A percentile compares a stretch with the other conserved stretches of the same genome.
Conservation (phyloP, 139 green algal genomes). For the Eudorina sp. region DNA sequence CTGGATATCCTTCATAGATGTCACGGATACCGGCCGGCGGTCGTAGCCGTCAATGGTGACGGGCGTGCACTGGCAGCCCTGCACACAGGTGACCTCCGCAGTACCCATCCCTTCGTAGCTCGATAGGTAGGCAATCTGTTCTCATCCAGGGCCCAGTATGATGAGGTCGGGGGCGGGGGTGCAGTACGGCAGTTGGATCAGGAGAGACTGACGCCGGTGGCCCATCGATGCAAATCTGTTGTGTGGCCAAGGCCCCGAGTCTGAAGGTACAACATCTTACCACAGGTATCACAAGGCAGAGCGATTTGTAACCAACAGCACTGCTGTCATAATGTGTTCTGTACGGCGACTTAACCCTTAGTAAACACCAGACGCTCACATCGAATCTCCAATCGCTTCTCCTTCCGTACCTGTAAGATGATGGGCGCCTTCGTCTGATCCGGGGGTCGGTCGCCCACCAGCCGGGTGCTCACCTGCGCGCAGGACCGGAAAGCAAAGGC, state of each 20-base stretch:
- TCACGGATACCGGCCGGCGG: not conserved
- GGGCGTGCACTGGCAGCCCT: constrained; percentile 20
- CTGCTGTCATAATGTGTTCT: not conserved
- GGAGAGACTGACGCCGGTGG: not conserved
- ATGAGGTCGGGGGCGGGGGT: not conserved
- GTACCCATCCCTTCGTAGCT: constrained; percentile 55
- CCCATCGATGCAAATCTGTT: not conserved
- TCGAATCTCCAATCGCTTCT: too few species aligned
- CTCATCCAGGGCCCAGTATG: not conserved
- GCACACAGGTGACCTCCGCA: constrained; percentile 19
- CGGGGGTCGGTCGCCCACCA: not conserved
- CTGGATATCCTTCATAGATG: not conserved
- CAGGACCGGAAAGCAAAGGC: not conserved
- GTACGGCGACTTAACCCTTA: too few species aligned
- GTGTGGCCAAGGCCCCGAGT: too few species aligned
- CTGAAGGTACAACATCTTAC: too few species aligned
- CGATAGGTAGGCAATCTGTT: constrained; percentile 53
- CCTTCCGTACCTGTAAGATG: constrained; percentile 8
- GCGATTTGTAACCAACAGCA: not conserved
- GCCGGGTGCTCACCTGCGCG: not conserved
- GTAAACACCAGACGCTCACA: too few species aligned
- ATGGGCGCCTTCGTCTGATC: not conserved
- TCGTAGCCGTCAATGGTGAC: not conserved
- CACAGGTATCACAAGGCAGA: too few species aligned
- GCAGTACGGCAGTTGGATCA: not conserved